Conservation (phyloP, 2,329 filamentous ascomycete genomes). For the Claviceps sp. region DNA sequence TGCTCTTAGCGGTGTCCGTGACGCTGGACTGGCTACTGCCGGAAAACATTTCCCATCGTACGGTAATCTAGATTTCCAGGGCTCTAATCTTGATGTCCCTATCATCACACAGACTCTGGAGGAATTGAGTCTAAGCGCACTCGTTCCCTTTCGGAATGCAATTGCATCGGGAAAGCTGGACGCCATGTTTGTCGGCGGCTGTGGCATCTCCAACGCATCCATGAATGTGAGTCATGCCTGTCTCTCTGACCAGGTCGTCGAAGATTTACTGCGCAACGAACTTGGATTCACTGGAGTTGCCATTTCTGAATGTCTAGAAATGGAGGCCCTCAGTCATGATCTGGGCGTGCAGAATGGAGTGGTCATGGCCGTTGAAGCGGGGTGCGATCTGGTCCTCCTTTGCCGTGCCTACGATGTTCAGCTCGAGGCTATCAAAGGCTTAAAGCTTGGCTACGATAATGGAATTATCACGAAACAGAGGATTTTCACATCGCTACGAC, state of each 20-base stretch:
- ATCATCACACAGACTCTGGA: conserved; percentile 93
- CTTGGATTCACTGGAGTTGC: conserved; percentile 84
- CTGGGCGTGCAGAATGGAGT: conserved; percentile 95
- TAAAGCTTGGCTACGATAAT: conserved; percentile 82
- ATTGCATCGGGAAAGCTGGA: conserved; percentile 71
- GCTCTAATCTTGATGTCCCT: conserved; percentile 80
- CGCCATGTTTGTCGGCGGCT: conserved; percentile 91
- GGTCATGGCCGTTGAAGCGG: conserved; percentile 93
- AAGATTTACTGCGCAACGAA: conserved; percentile 76
- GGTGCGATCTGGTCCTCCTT: conserved; percentile 80
- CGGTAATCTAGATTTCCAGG: conserved; percentile 85
- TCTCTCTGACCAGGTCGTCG: conserved; percentile 82
- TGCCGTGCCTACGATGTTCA: conserved; percentile 82
- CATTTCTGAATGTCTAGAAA: conserved; percentile 89
- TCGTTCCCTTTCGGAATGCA: conserved; percentile 85
- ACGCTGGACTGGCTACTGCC: conserved; percentile 76
- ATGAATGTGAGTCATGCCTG: conserved; percentile 95
- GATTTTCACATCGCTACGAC: conserved; percentile 64
- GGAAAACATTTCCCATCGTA: conserved; percentile 97
- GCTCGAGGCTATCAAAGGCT: conserved; percentile 77
- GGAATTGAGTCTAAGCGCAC: conserved; percentile 78
- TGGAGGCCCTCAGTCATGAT: conserved; percentile 90
- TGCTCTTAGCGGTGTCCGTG: conserved; percentile 83
- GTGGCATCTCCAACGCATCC: conserved; percentile 78
- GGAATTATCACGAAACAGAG: conserved; percentile 72